Conservation (phyloP, 345 rosid species). For the Gossypium thurberi region DNA sequence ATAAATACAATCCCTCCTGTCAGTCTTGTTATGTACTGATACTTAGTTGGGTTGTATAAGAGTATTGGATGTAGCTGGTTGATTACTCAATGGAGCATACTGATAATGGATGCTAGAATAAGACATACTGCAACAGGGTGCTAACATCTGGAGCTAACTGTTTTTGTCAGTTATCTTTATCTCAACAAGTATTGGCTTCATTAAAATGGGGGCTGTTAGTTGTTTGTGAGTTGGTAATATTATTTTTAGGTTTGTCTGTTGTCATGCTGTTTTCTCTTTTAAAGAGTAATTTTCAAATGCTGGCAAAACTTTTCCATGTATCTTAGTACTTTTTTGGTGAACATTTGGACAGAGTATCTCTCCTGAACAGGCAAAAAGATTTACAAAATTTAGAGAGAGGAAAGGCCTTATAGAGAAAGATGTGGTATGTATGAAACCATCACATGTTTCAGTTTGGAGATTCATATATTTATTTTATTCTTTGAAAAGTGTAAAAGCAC, state of each 20-base stretch:
- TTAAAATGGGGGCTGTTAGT: neutral
- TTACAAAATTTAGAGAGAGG: conserved; percentile 91
- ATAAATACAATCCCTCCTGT: neutral
- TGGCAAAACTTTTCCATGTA: neutral
- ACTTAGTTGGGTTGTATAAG: neutral
- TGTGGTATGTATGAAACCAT: conserved; percentile 56
- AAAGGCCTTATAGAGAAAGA: conserved; percentile 90
- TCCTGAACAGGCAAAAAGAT: conserved; percentile 83
- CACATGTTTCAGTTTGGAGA: neutral
- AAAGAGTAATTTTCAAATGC: neutral
- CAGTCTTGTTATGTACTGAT: neutral
- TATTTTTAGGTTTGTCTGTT: neutral
- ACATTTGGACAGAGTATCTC: conserved; percentile 70
- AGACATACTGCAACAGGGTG: neutral
- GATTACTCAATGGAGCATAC: neutral
- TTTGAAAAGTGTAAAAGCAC: neutral
- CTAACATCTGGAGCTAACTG: neutral
- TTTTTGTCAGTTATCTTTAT: too few relatives aligned
- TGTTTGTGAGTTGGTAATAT: neutral
- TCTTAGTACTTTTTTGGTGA: conserved; percentile 4
- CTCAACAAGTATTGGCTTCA: neutral
- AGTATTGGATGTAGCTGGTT: neutral
- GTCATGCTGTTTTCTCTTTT: neutral
- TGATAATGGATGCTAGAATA: neutral
- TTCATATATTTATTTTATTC: conserved; percentile 1